Evolutionary conservation across 1,284 basidiomycete genomes (phyloP).

Genomic region (Macrocystidia cucumis): DNA sequence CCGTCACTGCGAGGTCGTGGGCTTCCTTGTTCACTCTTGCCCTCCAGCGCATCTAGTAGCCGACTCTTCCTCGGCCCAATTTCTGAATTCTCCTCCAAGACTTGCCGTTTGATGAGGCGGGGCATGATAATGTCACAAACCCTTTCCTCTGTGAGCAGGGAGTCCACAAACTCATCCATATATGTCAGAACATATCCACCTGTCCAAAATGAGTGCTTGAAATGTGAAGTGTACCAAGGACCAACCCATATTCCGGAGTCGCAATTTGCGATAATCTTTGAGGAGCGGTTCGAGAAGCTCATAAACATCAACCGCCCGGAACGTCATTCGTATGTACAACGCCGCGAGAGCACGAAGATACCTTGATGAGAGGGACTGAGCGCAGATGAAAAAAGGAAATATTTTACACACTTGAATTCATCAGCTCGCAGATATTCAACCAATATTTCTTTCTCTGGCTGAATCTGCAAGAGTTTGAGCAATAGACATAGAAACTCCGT

Average conservation of each 20-base stretch:
- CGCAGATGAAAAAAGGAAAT: background rate
- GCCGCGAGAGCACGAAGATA: conserved; percentile 92
- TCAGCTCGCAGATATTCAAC: conserved; percentile 92
- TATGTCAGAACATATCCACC: conserved; percentile 79
- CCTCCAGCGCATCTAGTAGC: conserved; percentile 78
- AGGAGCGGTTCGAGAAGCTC: conserved; percentile 90
- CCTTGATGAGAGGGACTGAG: conserved; percentile 33
- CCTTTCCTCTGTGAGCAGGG: conserved; percentile 81
- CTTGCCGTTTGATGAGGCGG: conserved; percentile 77
- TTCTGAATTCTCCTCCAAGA: conserved; percentile 89
- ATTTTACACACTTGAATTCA: conserved; percentile 88
- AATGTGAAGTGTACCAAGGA: conserved; percentile 8
- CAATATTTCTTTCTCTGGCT: conserved; percentile 95
- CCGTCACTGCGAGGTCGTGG: conserved; percentile 28
- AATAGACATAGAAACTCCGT: conserved; percentile 90
- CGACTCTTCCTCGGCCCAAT: conserved; percentile 77
- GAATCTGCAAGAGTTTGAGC: conserved; percentile 92
- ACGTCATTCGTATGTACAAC: conserved; percentile 94
- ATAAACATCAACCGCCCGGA: conserved; percentile 84
- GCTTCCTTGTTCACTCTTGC: conserved; percentile 44
- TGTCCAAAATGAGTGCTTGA: conserved; percentile 19
- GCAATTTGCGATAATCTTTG: conserved; percentile 89
- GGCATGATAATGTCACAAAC: conserved; percentile 97
- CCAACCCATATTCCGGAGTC: conserved; percentile 75
- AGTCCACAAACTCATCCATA: conserved; percentile 92